phyloP scores from a whole-genome alignment of 2,329 filamentous ascomycete species.

The Ophiostoma perfectum region DNA sequence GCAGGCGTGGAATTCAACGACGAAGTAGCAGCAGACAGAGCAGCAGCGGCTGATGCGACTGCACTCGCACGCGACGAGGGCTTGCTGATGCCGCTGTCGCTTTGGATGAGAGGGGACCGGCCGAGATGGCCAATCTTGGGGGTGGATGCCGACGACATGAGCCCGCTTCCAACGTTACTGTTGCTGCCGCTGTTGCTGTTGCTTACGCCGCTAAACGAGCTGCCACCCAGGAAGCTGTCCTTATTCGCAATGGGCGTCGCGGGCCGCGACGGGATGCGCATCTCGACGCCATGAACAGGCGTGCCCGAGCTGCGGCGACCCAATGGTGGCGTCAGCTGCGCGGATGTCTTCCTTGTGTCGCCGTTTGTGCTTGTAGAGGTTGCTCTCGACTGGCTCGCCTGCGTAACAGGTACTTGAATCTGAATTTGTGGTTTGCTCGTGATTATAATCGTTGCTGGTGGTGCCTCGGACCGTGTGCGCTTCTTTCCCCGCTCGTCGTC shows the following conservation, averaged over 20 bases:
- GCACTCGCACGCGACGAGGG: neutral
- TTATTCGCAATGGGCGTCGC: slow-evolving; percentile 49
- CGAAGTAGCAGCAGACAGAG: slow-evolving; percentile 9
- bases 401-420: slow-evolving; percentile 7
- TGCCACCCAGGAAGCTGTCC: slow-evolving; percentile 26
- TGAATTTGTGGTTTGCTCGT: neutral
- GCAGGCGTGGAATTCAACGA: neutral
- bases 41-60: neutral
- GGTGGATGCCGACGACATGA: slow-evolving; percentile 39
- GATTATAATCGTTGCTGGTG: neutral
- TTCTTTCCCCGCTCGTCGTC: slow-evolving; percentile 29
- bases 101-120: slow-evolving; percentile 37
- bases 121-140: slow-evolving; percentile 37
- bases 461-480: slow-evolving; percentile 27
- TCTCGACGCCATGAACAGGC: slow-evolving; percentile 52
- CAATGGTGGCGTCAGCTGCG: slow-evolving; percentile 37
- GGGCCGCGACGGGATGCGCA: slow-evolving; percentile 59
- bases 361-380: neutral
- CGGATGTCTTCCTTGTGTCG: slow-evolving; percentile 22
- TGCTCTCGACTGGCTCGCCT: neutral
- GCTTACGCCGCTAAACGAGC: neutral
- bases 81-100: neutral
- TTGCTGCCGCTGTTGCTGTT: neutral
- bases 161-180: slow-evolving; percentile 20
- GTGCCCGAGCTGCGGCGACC: slow-evolving; percentile 47